Conservation (phyloP, 2,329 filamentous ascomycete genomes). For the Hypoxylon sp. region DNA sequence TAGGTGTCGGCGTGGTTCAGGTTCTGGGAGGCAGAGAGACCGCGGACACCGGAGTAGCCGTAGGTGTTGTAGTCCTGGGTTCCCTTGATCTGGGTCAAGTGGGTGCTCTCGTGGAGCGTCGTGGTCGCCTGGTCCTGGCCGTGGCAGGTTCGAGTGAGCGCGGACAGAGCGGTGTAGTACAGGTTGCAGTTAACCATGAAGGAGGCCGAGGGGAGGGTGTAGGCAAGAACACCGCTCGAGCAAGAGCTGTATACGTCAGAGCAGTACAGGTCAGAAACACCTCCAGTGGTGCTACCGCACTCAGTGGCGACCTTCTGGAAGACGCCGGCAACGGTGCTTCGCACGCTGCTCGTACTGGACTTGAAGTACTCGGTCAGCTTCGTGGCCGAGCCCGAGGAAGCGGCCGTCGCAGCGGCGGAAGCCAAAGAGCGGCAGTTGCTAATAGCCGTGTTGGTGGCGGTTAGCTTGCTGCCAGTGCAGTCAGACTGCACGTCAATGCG, state of each 20-base stretch:
- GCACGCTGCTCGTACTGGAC: slow-evolving; percentile 62
- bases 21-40: slow-evolving; percentile 64
- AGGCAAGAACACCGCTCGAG: slow-evolving; percentile 67
- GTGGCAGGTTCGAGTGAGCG: slow-evolving; percentile 68
- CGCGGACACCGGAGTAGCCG: slow-evolving; percentile 63
- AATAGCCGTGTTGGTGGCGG: slow-evolving; percentile 65
- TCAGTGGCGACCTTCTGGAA: slow-evolving; percentile 67
- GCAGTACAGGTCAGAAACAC: slow-evolving; percentile 70
- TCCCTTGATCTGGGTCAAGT: slow-evolving; percentile 69
- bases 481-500: slow-evolving; percentile 61
- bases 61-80: slow-evolving; percentile 42
- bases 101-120: slow-evolving; percentile 75
- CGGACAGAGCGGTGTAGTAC: slow-evolving; percentile 69
- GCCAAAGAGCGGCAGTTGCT: slow-evolving; percentile 69
- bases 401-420: slow-evolving; percentile 65
- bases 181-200: slow-evolving; percentile 73
- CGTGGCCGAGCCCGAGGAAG: slow-evolving; percentile 62
- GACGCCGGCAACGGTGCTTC: slow-evolving; percentile 66
- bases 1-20: slow-evolving; percentile 75
- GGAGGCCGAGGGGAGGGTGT: slow-evolving; percentile 68
- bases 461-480: slow-evolving; percentile 65
- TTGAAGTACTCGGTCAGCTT: slow-evolving; percentile 76
- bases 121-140: slow-evolving; percentile 76
- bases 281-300: slow-evolving; percentile 65
- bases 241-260: slow-evolving; percentile 70